Percentiles rank a stretch among this genome's conserved stretches.
These are phyloP conservation scores for Ascosphaera pollenicola DNA, from an alignment of 2,329 filamentous ascomycete genomes.

Conservation along the genomic window DNA sequence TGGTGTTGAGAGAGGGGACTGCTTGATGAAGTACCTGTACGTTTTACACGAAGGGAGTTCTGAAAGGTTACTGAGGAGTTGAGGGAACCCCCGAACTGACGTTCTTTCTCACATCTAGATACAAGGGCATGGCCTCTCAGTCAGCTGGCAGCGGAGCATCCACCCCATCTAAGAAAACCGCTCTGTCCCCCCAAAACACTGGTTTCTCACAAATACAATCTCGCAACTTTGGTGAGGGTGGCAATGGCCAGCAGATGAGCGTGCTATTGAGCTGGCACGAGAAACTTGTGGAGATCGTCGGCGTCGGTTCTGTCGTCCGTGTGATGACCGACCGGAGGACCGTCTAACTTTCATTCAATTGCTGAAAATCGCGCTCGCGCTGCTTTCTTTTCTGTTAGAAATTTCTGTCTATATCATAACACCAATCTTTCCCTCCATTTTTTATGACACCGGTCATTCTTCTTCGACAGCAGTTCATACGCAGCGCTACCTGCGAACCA, in stretches of 20 bases:
- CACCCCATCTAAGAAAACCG: conserved; percentile 24
- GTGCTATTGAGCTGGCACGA: conserved; percentile 97
- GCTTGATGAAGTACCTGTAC: conserved; percentile 94
- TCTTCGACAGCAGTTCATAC: too few species aligned
- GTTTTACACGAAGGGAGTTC: conserved; percentile 13
- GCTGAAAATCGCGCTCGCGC: too few species aligned
- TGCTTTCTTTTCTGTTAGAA: too few species aligned
- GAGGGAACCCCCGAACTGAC: not conserved
- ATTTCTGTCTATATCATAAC: too few species aligned
- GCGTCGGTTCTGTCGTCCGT: conserved; percentile 75
- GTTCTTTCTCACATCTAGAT: conserved; percentile 26
- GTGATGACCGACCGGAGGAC: conserved; percentile 94
- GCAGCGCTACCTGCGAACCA: too few species aligned
- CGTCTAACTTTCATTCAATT: conserved; percentile 30
- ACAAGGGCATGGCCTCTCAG: conserved; percentile 61
- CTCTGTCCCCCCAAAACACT: conserved; percentile 51
- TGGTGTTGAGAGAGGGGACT: conserved; percentile 69
- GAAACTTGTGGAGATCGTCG: conserved; percentile 88
- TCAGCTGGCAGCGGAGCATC: conserved; percentile 18
- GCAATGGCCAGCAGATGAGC: conserved; percentile 78
- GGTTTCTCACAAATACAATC: conserved; percentile 65
- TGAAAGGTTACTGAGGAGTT: not conserved
- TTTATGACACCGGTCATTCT: too few species aligned
- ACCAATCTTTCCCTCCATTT: too few species aligned
- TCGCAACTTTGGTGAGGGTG: conserved; percentile 36